Conservation (phyloP, 2,329 filamentous ascomycete species). For the Penicillium sp. region DNA sequence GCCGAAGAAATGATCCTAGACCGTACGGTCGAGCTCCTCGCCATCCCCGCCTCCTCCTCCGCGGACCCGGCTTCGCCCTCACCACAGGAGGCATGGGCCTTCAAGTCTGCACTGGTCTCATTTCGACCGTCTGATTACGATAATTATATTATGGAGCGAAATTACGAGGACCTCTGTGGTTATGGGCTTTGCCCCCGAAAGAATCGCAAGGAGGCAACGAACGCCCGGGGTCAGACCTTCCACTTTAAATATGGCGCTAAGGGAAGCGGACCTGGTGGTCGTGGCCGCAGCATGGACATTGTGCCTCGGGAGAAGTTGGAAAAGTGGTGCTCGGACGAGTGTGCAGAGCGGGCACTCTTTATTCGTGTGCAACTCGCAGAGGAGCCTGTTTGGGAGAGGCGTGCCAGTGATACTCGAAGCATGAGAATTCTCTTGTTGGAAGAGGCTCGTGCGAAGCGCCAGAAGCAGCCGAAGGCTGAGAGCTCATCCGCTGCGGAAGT, state of each 20-base stretch:
- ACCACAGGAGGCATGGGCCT: constrained; percentile 60
- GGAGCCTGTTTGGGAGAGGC: constrained; percentile 80
- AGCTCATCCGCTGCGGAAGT: constrained; percentile 15
- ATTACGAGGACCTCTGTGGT: constrained; percentile 77
- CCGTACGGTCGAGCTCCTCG: constrained; percentile 69
- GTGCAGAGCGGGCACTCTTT: constrained; percentile 77
- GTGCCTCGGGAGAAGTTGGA: constrained; percentile 71
- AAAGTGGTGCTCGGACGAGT: constrained; percentile 82
- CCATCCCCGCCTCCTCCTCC: constrained; percentile 54
- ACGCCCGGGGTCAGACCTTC: constrained; percentile 58
- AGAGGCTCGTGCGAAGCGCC: constrained; percentile 50
- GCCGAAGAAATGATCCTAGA: constrained; percentile 72
- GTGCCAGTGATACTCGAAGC: constrained; percentile 48
- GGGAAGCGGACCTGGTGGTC: constrained; percentile 45
- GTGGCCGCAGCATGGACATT: constrained; percentile 61
- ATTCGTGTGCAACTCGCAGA: constrained; percentile 85
- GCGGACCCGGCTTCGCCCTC: constrained; percentile 56
- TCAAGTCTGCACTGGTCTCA: constrained; percentile 65
- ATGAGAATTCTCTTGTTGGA: constrained; percentile 64
- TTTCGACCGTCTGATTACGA: constrained; percentile 92
- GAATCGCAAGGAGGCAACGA: constrained; percentile 57
- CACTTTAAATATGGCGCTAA: constrained; percentile 62
- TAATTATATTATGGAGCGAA: constrained; percentile 82
- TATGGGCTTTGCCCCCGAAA: constrained; percentile 74
- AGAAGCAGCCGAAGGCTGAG: constrained; percentile 21